A percentile compares a stretch with the other conserved stretches of the same genome.
These are phyloP conservation scores for Botryotinia globosa DNA, from an alignment of 2,329 filamentous ascomycete genomes.

Conservation along the genomic window DNA sequence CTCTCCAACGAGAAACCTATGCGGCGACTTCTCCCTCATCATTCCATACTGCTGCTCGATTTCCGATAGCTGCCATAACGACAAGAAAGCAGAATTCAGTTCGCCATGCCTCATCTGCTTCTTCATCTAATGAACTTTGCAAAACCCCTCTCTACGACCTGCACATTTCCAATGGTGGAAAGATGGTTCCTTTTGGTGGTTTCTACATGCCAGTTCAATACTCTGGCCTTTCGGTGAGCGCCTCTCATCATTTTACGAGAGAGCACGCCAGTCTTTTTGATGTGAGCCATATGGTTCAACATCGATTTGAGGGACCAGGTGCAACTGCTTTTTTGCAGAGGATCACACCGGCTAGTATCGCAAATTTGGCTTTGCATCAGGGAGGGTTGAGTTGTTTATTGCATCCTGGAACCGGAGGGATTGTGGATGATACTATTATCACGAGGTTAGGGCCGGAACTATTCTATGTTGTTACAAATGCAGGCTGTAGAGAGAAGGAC, in stretches of 20 bases:
- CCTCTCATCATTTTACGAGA: conserved; percentile 88
- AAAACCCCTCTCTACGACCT: conserved; percentile 77
- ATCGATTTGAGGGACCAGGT: conserved; percentile 76
- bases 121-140: conserved; percentile 41
- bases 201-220: conserved; percentile 95
- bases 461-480: conserved; percentile 96
- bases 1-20: conserved; percentile 25
- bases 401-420: conserved; percentile 77
- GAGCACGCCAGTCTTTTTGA: conserved; percentile 89
- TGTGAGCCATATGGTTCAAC: conserved; percentile 95
- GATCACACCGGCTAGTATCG: conserved; percentile 75
- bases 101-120: conserved; percentile 28
- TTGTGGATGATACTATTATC: conserved; percentile 91
- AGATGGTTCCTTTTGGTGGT: conserved; percentile 96
- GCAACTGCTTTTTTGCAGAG: conserved; percentile 78
- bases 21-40: conserved; percentile 13
- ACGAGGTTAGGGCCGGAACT: conserved; percentile 70
- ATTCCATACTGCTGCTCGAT: conserved; percentile 16
- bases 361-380: conserved; percentile 60
- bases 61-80: conserved; percentile 7
- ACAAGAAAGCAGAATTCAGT: not conserved
- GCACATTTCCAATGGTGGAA: conserved; percentile 74
- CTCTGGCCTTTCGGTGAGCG: conserved; percentile 68
- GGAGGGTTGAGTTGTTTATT: conserved; percentile 84
- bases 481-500: conserved; percentile 87